phyloP scores from a whole-genome alignment of 2,329 filamentous ascomycete species.

The Alternaria metachromatica region DNA sequence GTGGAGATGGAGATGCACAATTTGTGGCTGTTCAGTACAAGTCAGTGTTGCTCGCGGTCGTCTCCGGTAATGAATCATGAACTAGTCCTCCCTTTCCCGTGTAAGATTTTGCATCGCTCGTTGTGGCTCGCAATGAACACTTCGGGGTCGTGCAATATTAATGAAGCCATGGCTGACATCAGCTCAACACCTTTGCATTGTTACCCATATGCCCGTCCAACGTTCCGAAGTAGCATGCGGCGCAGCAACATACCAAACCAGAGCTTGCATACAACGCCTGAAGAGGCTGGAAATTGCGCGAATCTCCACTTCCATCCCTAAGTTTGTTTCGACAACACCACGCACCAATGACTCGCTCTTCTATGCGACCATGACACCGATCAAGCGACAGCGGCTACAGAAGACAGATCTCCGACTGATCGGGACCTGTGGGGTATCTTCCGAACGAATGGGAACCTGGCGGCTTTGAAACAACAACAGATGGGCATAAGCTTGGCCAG shows the following conservation, averaged over 20 bases:
- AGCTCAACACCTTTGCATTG: not conserved
- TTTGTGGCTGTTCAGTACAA: not conserved
- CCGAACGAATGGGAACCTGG: conserved; percentile 19
- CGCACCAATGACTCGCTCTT: not conserved
- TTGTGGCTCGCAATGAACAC: not conserved
- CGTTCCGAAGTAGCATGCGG: not conserved
- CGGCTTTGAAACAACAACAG: conserved; percentile 15
- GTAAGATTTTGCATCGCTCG: too few species aligned
- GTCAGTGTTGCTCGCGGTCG: not conserved
- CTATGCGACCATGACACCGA: conserved; percentile 9
- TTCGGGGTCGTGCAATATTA: not conserved
- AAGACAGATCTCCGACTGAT: conserved; percentile 12
- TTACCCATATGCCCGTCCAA: not conserved
- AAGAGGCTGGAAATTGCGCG: not conserved
- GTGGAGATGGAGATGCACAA: not conserved
- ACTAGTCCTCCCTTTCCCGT: not conserved
- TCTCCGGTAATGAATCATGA: not conserved
- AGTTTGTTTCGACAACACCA: not conserved
- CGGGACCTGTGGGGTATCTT: conserved; percentile 10
- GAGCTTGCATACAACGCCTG: not conserved
- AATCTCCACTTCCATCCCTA: not conserved
- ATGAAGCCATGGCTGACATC: not conserved
- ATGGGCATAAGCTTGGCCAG: conserved; percentile 16
- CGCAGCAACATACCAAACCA: conserved; percentile 2
- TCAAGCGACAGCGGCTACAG: conserved; percentile 22